A percentile compares a stretch with the other conserved stretches of the same genome.
These are phyloP conservation scores for Coniochaeta hoffmannii DNA, from an alignment of 2,329 filamentous ascomycete species.

Conservation along the genomic window DNA sequence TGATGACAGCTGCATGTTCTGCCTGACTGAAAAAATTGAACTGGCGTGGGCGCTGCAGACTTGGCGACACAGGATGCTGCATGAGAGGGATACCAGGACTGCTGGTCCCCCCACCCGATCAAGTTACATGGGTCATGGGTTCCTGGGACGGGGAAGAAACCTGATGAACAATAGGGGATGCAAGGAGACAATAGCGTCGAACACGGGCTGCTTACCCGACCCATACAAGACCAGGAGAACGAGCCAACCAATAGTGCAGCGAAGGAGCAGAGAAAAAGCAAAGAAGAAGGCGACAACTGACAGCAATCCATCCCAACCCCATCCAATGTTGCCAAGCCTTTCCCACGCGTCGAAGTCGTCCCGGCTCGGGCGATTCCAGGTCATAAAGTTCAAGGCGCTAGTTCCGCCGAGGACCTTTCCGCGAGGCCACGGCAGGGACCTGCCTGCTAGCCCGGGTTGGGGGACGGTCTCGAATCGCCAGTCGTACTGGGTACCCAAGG, in stretches of 20 bases:
- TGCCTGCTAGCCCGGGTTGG: constrained; percentile 28
- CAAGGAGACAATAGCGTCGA: background rate
- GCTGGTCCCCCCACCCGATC: background rate
- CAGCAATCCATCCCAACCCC: constrained; percentile 45
- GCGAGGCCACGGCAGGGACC: constrained; percentile 31
- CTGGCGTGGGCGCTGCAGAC: background rate
- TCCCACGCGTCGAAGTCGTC: constrained; percentile 51
- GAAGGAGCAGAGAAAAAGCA: constrained; percentile 1
- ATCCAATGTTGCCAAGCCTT: constrained; percentile 48
- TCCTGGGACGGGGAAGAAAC: background rate
- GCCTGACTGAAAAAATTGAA: background rate
- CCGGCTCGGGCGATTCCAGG: constrained; percentile 37
- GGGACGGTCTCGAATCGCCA: constrained; percentile 33
- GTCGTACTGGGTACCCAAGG: constrained; percentile 28
- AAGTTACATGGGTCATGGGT: background rate
- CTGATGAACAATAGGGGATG: background rate
- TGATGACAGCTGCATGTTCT: background rate
- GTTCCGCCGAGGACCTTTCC: constrained; percentile 55
- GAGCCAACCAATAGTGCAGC: background rate
- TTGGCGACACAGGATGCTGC: background rate
- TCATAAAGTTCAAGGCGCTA: constrained; percentile 52
- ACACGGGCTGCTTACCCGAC: background rate
- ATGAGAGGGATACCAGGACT: background rate
- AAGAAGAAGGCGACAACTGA: constrained; percentile 8
- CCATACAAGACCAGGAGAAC: background rate